These are phyloP conservation scores for Nyctanthes arbortristis DNA, from an alignment of 257 asterid genomes.

Conservation along the genomic window DNA sequence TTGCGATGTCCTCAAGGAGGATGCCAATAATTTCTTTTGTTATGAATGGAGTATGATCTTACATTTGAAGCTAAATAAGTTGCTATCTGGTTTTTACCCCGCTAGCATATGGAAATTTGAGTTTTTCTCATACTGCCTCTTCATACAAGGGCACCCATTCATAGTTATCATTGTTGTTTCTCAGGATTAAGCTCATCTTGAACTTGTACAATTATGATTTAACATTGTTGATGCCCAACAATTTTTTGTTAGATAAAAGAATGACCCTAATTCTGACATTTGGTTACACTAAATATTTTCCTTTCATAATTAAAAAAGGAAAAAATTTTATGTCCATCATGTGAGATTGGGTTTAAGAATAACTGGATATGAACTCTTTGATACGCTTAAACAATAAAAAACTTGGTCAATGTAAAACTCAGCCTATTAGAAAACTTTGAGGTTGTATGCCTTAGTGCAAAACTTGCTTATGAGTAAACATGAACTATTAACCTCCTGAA, in stretches of 20 bases:
- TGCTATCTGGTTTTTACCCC: not conserved
- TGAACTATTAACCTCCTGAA: not conserved
- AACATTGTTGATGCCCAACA: not conserved
- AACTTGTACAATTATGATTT: not conserved
- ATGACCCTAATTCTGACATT: not conserved
- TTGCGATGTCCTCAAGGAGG: not conserved
- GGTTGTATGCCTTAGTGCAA: not conserved
- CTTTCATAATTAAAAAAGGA: not conserved
- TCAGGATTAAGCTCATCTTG: not conserved
- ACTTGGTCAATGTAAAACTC: not conserved
- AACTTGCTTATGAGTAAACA: not conserved
- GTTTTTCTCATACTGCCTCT: not conserved
- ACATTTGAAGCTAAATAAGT: not conserved
- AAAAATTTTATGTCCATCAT: not conserved
- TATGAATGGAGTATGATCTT: constrained; percentile 8
- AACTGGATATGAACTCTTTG: not conserved
- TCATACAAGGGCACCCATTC: not conserved
- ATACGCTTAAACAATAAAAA: not conserved
- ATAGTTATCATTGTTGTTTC: not conserved
- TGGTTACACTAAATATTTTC: not conserved
- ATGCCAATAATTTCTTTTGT: constrained; percentile 8
- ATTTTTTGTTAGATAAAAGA: not conserved
- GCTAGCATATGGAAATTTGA: not conserved
- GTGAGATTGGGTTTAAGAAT: not conserved
- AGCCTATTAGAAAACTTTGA: not conserved